These are phyloP conservation scores for Protea cynaroides DNA, from an alignment of 164 flowering plant genomes.

Conservation along the genomic window DNA sequence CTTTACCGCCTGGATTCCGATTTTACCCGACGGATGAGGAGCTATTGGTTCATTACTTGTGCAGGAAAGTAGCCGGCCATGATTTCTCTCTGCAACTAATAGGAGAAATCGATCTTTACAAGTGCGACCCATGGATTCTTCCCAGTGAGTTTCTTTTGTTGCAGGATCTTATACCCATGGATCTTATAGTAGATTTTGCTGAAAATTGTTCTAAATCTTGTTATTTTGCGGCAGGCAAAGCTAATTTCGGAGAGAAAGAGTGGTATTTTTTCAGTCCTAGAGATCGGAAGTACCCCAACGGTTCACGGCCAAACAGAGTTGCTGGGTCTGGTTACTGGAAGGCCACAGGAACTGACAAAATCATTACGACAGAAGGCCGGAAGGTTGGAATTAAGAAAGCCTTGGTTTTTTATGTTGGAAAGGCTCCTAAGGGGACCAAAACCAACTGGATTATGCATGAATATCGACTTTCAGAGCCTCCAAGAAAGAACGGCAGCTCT, in stretches of 20 bases:
- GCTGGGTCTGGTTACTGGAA: constrained; percentile 95
- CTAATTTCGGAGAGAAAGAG: constrained; percentile 81
- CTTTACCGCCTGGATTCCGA: constrained; percentile 34
- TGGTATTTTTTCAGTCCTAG: constrained; percentile 93
- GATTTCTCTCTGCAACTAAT: constrained; percentile 22
- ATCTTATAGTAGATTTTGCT: not conserved
- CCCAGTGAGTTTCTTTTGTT: constrained; percentile 32
- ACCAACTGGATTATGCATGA: constrained; percentile 97
- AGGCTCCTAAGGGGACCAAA: constrained; percentile 83
- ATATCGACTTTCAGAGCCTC: constrained; percentile 51
- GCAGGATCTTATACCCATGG: no score
- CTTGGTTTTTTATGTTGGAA: constrained; percentile 73
- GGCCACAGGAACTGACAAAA: constrained; percentile 86
- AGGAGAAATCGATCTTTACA: constrained; percentile 30
- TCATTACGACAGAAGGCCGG: constrained; percentile 54
- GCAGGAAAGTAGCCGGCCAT: constrained; percentile 27
- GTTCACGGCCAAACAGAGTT: constrained; percentile 81
- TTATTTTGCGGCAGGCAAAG: constrained; percentile 50
- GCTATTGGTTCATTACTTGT: constrained; percentile 27
- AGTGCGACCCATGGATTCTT: constrained; percentile 31
- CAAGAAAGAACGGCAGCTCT: constrained; percentile 42
- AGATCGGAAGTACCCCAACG: constrained; percentile 85
- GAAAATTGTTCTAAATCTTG: not conserved
- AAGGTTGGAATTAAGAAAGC: constrained; percentile 88
- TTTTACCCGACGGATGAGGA: constrained; percentile 39